Conservation (phyloP, 257 asterid species). For the Paulownia fortunei region DNA sequence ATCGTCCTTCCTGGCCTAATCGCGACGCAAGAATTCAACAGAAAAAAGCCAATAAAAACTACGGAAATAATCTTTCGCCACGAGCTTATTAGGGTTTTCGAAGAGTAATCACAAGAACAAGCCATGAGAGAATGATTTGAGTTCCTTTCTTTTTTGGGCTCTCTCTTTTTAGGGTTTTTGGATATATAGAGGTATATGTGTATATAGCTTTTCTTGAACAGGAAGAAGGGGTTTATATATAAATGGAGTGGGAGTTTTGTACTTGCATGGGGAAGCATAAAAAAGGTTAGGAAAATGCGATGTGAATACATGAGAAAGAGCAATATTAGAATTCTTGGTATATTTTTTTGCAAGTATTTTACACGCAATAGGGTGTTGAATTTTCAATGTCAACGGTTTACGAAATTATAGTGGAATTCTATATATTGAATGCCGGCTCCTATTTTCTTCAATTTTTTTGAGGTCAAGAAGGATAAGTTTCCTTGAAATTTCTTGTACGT, state of each 20-base stretch:
- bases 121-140: slow-evolving; percentile 14
- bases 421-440: slow-evolving; percentile 33
- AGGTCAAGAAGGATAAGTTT: background rate
- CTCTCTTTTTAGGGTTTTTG: background rate
- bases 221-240: slow-evolving; percentile 13
- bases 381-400: slow-evolving; percentile 50
- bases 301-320: slow-evolving; percentile 25
- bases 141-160: background rate
- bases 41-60: slow-evolving; percentile 1
- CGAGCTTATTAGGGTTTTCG: slow-evolving; percentile 1
- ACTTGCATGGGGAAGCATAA: background rate
- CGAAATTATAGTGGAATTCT: background rate
- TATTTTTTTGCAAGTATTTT: background rate
- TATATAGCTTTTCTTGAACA: slow-evolving; percentile 13
- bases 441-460: background rate
- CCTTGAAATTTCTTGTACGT: slow-evolving; percentile 33
- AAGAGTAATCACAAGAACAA: background rate
- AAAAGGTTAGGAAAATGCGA: slow-evolving; percentile 26
- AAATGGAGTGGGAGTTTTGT: no score
- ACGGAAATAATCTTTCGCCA: background rate
- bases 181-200: background rate
- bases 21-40: slow-evolving; percentile 20
- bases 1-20: slow-evolving; percentile 30
- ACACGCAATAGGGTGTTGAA: slow-evolving; percentile 44
- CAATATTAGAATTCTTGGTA: background rate